Percentiles rank a stretch among this genome's conserved stretches.
phyloP scores from a whole-genome alignment of 208 protist species.

The Crithidia acanthocephali region DNA sequence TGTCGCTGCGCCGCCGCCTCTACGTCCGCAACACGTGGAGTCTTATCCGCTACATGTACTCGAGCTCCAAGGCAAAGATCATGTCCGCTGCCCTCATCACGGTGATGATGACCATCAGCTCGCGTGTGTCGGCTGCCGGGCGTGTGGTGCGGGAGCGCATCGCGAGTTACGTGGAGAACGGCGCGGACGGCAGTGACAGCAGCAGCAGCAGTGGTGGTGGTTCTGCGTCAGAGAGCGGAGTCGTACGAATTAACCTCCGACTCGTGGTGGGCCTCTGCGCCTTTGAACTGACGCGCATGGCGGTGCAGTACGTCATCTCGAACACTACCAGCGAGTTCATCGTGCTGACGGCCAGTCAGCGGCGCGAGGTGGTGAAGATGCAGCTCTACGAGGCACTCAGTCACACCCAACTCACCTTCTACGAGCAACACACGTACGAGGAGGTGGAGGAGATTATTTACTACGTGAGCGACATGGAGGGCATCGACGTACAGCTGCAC shows the following conservation, averaged over 20 bases:
- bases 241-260: slow-evolving; percentile 7
- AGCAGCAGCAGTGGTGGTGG: neutral
- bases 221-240: neutral
- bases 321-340: slow-evolving; percentile 57
- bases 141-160: slow-evolving; percentile 45
- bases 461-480: slow-evolving; percentile 82
- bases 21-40: slow-evolving; percentile 50
- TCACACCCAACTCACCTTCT: slow-evolving; percentile 59
- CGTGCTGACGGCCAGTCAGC: slow-evolving; percentile 38
- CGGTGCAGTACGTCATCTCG: slow-evolving; percentile 41
- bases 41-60: slow-evolving; percentile 53
- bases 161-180: slow-evolving; percentile 21
- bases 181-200: neutral
- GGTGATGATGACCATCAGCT: slow-evolving; percentile 48
- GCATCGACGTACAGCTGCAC: slow-evolving; percentile 74
- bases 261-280: slow-evolving; percentile 35
- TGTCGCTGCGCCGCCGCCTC: slow-evolving; percentile 29
- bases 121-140: slow-evolving; percentile 44
- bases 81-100: slow-evolving; percentile 47
- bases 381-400: slow-evolving; percentile 66
- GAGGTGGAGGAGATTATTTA: slow-evolving; percentile 72
- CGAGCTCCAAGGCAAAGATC: slow-evolving; percentile 41
- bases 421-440: slow-evolving; percentile 59
- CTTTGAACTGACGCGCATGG: slow-evolving; percentile 54
- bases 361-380: slow-evolving; percentile 52